Percentiles rank a stretch among this genome's conserved stretches.
Evolutionary conservation across 2,329 filamentous ascomycete species (phyloP).

Genomic region (Penicillium sp.): DNA sequence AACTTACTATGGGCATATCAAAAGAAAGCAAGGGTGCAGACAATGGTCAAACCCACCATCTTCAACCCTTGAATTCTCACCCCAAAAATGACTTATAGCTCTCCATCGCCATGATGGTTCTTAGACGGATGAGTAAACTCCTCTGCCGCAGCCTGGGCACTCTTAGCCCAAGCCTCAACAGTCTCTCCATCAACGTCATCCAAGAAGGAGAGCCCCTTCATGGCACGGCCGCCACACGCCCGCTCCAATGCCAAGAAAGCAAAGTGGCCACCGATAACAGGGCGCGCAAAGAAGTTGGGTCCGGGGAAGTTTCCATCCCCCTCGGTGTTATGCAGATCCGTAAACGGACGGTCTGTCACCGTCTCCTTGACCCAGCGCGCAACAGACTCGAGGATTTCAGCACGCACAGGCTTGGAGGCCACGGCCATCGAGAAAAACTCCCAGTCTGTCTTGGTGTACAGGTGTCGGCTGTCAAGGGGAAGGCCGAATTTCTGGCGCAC

Average conservation of each 20-base stretch:
- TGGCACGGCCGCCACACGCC: slow-evolving; percentile 67
- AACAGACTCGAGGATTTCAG: slow-evolving; percentile 67
- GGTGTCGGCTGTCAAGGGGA: slow-evolving; percentile 72
- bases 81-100: slow-evolving; percentile 12
- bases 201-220: slow-evolving; percentile 51
- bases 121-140: slow-evolving; percentile 12
- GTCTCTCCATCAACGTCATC: slow-evolving; percentile 30
- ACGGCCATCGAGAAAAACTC: slow-evolving; percentile 83
- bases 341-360: slow-evolving; percentile 67
- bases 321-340: slow-evolving; percentile 78
- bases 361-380: slow-evolving; percentile 83
- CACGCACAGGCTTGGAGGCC: slow-evolving; percentile 61
- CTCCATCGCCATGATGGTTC: slow-evolving; percentile 21
- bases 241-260: slow-evolving; percentile 75
- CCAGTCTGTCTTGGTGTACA: slow-evolving; percentile 89
- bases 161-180: slow-evolving; percentile 19
- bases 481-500: slow-evolving; percentile 78
- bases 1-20: not conserved
- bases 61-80: not conserved
- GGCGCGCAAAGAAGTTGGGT: slow-evolving; percentile 70
- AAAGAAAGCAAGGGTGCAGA: not conserved
- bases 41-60: not conserved
- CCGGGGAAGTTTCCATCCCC: slow-evolving; percentile 69
- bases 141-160: slow-evolving; percentile 23
- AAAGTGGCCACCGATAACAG: slow-evolving; percentile 81